These are phyloP conservation scores for Xanthoconium stramineum DNA, from an alignment of 768 basidiomycete genomes.

Conservation along the genomic window DNA sequence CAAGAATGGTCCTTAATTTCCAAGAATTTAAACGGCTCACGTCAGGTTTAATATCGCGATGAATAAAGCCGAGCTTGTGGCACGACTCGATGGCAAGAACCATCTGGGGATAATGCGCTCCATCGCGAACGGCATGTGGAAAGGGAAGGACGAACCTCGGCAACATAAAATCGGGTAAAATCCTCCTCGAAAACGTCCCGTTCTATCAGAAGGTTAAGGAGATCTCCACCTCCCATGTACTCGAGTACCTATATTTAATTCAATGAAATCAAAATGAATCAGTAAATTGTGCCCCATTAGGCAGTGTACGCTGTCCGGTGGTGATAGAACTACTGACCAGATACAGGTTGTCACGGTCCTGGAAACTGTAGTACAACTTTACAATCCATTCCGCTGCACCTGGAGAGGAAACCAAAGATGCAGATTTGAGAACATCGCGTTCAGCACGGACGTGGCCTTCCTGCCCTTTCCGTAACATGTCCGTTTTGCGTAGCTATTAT, in stretches of 20 bases:
- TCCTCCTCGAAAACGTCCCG: conserved; percentile 87
- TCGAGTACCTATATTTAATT: conserved; percentile 68
- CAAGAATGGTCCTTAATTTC: conserved; percentile 29
- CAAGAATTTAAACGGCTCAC: conserved; percentile 42
- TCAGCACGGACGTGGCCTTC: conserved; percentile 97
- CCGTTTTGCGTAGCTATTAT: conserved; percentile 72
- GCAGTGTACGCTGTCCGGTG: conserved; percentile 20
- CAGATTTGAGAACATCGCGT: conserved; percentile 89
- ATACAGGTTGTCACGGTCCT: conserved; percentile 94
- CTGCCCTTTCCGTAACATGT: conserved; percentile 95
- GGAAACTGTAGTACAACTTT: conserved; percentile 87
- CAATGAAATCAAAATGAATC: conserved; percentile 59
- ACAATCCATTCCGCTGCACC: conserved; percentile 91
- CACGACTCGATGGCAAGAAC: conserved; percentile 90
- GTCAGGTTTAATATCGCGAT: conserved; percentile 96
- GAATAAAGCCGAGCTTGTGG: conserved; percentile 94
- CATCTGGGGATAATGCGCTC: conserved; percentile 60
- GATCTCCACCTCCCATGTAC: conserved; percentile 95
- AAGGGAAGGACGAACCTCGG: conserved; percentile 59
- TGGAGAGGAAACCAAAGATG: conserved; percentile 73
- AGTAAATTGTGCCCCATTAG: conserved; percentile 30
- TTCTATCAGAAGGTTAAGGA: conserved; percentile 93
- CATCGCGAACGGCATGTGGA: conserved; percentile 19
- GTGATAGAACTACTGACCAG: conserved; percentile 59
- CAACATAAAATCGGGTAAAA: conserved; percentile 90